Conservation (phyloP, 768 basidiomycete species). For the Boletus edulis region DNA sequence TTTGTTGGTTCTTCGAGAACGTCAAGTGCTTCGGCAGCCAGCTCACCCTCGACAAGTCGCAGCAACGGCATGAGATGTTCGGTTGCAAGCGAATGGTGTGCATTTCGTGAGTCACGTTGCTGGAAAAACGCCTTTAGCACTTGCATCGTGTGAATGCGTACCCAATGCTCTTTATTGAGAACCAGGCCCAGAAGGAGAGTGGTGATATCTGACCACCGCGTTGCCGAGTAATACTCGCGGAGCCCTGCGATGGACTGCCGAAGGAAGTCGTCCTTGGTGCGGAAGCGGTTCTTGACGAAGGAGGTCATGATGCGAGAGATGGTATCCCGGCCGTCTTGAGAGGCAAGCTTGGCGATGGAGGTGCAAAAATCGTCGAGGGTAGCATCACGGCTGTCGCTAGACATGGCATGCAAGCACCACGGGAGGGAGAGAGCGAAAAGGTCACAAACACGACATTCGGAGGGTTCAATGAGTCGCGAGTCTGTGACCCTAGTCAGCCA, state of each 20-base stretch:
- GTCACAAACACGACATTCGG: slow-evolving; percentile 73
- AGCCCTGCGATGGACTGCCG: slow-evolving; percentile 84
- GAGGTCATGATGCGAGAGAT: slow-evolving; percentile 88
- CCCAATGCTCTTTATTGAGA: slow-evolving; percentile 78
- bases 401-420: slow-evolving; percentile 84
- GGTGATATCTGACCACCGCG: slow-evolving; percentile 78
- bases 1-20: slow-evolving; percentile 90
- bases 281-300: slow-evolving; percentile 82
- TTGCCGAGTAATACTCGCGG: slow-evolving; percentile 77
- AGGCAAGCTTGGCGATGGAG: slow-evolving; percentile 70
- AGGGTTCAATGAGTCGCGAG: slow-evolving; percentile 64
- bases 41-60: slow-evolving; percentile 82
- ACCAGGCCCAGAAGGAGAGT: slow-evolving; percentile 85
- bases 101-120: slow-evolving; percentile 74
- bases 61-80: slow-evolving; percentile 91
- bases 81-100: slow-evolving; percentile 72
- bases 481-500: slow-evolving; percentile 59
- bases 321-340: slow-evolving; percentile 67
- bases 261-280: slow-evolving; percentile 91
- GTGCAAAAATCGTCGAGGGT: slow-evolving; percentile 67
- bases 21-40: slow-evolving; percentile 82
- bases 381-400: slow-evolving; percentile 55
- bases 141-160: slow-evolving; percentile 80
- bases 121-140: slow-evolving; percentile 88
- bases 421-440: slow-evolving; percentile 81